Conservation (phyloP, 73 alveolate genomes). For the Uronychia setigera region DNA sequence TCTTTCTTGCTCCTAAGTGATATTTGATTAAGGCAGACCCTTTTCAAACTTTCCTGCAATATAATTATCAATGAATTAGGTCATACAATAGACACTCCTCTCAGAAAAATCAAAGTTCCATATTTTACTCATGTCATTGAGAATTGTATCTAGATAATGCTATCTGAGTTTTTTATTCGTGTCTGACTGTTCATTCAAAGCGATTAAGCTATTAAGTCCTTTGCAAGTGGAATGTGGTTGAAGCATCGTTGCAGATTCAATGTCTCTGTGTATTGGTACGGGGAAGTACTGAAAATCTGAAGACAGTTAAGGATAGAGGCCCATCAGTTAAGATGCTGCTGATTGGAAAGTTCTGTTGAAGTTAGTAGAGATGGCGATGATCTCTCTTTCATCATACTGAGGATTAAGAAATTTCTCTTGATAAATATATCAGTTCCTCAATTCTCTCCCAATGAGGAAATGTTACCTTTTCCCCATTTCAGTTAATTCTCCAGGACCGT, state of each 20-base stretch:
- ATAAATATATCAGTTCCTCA: constrained; percentile 82
- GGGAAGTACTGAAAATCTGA: neutral
- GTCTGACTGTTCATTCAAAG: neutral
- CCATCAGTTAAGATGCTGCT: constrained; percentile 80
- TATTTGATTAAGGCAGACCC: no score
- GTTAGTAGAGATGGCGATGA: constrained; percentile 72
- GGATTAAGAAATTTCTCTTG: constrained; percentile 60
- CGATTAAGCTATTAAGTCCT: neutral
- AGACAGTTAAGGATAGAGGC: constrained; percentile 71
- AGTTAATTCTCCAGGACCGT: constrained; percentile 25
- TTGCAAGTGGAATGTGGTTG: neutral
- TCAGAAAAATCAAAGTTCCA: no score
- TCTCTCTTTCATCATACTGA: constrained; percentile 77
- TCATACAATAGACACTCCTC: neutral
- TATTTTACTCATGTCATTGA: no score
- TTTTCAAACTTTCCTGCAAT: neutral
- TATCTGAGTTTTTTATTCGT: neutral
- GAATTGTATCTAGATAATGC: no score
- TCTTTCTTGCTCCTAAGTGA: no score
- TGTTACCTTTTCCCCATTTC: constrained; percentile 14
- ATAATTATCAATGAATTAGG: neutral
- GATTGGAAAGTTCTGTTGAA: constrained; percentile 79
- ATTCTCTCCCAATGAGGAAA: constrained; percentile 19
- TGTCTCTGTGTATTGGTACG: neutral
- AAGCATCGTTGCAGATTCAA: neutral